These are phyloP conservation scores for Leccinum holopus DNA, from an alignment of 1,284 basidiomycete species.

Conservation along the genomic window DNA sequence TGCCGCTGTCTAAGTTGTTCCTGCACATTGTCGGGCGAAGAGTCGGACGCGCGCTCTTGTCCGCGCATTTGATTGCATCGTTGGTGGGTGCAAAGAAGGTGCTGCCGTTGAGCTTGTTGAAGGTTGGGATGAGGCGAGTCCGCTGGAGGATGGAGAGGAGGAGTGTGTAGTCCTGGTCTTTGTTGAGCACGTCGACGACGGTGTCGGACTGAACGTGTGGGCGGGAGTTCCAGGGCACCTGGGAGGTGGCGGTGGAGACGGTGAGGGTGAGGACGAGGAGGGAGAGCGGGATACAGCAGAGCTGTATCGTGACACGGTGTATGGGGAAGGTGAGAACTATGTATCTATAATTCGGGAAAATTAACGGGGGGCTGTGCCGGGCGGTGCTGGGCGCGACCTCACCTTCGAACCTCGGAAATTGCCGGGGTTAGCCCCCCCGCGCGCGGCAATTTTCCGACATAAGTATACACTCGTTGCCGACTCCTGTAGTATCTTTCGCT, in stretches of 20 bases:
- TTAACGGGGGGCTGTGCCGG: too few relatives aligned
- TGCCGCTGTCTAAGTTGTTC: constrained; percentile 78
- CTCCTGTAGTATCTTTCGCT: too few relatives aligned
- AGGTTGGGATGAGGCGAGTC: constrained; percentile 85
- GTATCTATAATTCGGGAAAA: background rate
- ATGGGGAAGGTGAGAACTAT: background rate
- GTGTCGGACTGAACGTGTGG: constrained; percentile 37
- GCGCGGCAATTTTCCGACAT: too few relatives aligned
- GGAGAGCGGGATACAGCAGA: constrained; percentile 38
- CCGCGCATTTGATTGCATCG: constrained; percentile 69
- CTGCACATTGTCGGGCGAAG: constrained; percentile 77
- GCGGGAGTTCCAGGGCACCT: constrained; percentile 32
- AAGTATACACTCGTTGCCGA: too few relatives aligned
- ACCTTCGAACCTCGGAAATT: too few relatives aligned
- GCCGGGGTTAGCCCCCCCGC: too few relatives aligned
- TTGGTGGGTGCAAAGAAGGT: constrained; percentile 97
- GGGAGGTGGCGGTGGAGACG: constrained; percentile 30
- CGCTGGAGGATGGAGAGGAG: constrained; percentile 82
- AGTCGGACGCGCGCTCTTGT: constrained; percentile 39
- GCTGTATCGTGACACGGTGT: constrained; percentile 33
- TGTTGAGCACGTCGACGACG: constrained; percentile 76
- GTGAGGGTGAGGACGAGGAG: constrained; percentile 36
- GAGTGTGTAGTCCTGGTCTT: constrained; percentile 77
- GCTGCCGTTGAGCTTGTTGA: constrained; percentile 80
- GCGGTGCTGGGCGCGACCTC: too few relatives aligned